These are phyloP conservation scores for Cytospora chrysosperma DNA, from an alignment of 2,329 filamentous ascomycete genomes.

Conservation along the genomic window DNA sequence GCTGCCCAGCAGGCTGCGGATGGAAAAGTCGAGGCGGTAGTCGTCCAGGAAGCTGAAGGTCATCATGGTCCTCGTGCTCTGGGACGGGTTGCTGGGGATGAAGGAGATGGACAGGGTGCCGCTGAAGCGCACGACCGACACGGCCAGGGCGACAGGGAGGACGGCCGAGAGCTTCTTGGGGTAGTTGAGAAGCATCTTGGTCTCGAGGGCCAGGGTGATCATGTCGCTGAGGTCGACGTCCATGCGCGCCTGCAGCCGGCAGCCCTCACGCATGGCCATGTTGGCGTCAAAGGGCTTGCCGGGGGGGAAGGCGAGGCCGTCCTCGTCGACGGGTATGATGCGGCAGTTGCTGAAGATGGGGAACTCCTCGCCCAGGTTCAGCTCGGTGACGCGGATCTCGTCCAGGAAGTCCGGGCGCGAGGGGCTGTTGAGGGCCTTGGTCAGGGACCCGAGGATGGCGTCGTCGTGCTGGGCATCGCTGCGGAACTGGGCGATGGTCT, in stretches of 20 bases:
- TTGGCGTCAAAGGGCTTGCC: slow-evolving; percentile 52
- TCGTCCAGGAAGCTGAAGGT: slow-evolving; percentile 92
- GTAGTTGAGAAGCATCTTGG: slow-evolving; percentile 90
- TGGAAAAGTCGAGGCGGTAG: slow-evolving; percentile 80
- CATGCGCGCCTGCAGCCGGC: slow-evolving; percentile 87
- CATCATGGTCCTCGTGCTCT: slow-evolving; percentile 78
- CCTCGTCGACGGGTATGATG: slow-evolving; percentile 86
- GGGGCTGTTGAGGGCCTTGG: slow-evolving; percentile 80
- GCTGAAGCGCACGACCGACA: slow-evolving; percentile 91
- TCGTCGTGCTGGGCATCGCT: slow-evolving; percentile 91
- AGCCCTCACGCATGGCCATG: slow-evolving; percentile 60
- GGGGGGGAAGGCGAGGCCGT: slow-evolving; percentile 59
- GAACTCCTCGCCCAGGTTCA: slow-evolving; percentile 93
- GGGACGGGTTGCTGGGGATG: slow-evolving; percentile 70
- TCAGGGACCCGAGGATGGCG: slow-evolving; percentile 82
- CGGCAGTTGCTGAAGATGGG: slow-evolving; percentile 98
- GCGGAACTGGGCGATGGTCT: slow-evolving; percentile 93
- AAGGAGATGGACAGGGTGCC: slow-evolving; percentile 93
- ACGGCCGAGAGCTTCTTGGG: slow-evolving; percentile 87
- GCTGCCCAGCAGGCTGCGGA: slow-evolving; percentile 75
- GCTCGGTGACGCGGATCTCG: slow-evolving; percentile 89
- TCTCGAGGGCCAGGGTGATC: slow-evolving; percentile 92
- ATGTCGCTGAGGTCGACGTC: slow-evolving; percentile 96
- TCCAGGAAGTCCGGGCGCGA: slow-evolving; percentile 88
- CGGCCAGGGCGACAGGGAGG: slow-evolving; percentile 85